These are phyloP conservation scores for Myriosclerotinia curreyana DNA, from an alignment of 2,329 filamentous ascomycete species.

Conservation along the genomic window DNA sequence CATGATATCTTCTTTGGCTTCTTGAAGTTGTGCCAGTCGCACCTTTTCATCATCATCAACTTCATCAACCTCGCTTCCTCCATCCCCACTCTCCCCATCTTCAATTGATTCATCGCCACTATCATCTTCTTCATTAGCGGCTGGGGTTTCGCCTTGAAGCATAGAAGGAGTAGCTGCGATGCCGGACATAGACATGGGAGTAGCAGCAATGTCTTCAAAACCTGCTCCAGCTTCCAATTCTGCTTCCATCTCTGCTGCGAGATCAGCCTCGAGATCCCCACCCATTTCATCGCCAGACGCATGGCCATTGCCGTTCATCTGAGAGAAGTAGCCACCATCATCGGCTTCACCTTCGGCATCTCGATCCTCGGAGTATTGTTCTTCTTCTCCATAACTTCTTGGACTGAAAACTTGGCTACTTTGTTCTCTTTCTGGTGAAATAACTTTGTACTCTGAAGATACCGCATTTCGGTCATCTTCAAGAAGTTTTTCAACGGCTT, in stretches of 20 bases:
- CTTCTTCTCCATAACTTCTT: constrained; percentile 32
- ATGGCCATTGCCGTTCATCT: constrained; percentile 27
- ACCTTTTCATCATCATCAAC: constrained; percentile 52
- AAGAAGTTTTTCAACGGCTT: constrained; percentile 52
- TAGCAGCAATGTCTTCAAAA: constrained; percentile 37
- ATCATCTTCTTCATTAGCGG: constrained; percentile 35
- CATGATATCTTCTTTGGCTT: constrained; percentile 51
- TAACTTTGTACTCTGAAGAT: constrained; percentile 44
- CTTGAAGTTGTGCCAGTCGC: constrained; percentile 46
- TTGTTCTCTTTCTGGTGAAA: constrained; percentile 40
- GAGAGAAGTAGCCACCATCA: constrained; percentile 40
- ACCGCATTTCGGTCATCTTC: constrained; percentile 45
- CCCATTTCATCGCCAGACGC: constrained; percentile 40
- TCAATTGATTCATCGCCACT: constrained; percentile 46
- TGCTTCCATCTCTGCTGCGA: constrained; percentile 31
- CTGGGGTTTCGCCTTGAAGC: constrained; percentile 34
- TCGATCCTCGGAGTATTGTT: constrained; percentile 39
- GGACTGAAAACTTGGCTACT: constrained; percentile 33
- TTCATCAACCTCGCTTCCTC: constrained; percentile 43
- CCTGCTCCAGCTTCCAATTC: constrained; percentile 34
- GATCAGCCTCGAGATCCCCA: constrained; percentile 41
- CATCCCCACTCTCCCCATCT: constrained; percentile 46
- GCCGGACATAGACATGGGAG: constrained; percentile 36
- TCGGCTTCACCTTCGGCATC: constrained; percentile 43
- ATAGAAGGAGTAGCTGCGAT: constrained; percentile 32